These are phyloP conservation scores for Globisporangium mamillatum DNA, from an alignment of 352 stramenopile genomes.

Conservation along the genomic window DNA sequence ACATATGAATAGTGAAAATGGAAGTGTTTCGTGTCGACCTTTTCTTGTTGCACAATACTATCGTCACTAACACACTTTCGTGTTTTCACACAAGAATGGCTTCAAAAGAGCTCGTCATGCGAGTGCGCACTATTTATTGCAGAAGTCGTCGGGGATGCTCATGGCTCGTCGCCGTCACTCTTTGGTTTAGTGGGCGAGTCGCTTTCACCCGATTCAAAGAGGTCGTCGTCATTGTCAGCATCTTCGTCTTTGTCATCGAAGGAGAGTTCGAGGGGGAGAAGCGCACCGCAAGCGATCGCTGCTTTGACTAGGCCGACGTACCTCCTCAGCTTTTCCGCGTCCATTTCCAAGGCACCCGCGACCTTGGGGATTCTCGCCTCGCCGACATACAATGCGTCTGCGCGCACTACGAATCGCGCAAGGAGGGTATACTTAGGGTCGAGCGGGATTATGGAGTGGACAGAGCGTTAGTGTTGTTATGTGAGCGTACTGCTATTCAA, in stretches of 20 bases:
- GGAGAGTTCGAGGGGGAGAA: not conserved
- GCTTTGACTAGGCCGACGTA: not conserved
- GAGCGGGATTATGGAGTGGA: not conserved
- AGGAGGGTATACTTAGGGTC: not conserved
- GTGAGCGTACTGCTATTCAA: no score
- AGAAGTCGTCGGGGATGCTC: not conserved
- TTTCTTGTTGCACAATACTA: not conserved
- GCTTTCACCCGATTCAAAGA: not conserved
- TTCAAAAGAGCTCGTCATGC: not conserved
- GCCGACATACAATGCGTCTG: not conserved
- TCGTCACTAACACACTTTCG: not conserved
- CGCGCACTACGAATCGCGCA: not conserved
- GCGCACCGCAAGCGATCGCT: not conserved
- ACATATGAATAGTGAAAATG: slow-evolving; percentile 16
- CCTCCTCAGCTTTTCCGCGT: not conserved
- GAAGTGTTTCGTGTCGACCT: not conserved
- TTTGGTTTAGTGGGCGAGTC: not conserved
- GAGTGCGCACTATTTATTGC: not conserved
- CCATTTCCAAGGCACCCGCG: not conserved
- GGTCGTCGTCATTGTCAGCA: not conserved
- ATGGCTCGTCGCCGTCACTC: not conserved
- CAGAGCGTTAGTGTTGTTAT: not conserved
- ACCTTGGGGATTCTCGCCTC: not conserved
- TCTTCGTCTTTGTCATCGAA: not conserved
- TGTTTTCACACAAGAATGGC: not conserved